Base-by-base conservation (phyloP, 2,329 filamentous ascomycete species). In the Neonectria hederae region DNA sequence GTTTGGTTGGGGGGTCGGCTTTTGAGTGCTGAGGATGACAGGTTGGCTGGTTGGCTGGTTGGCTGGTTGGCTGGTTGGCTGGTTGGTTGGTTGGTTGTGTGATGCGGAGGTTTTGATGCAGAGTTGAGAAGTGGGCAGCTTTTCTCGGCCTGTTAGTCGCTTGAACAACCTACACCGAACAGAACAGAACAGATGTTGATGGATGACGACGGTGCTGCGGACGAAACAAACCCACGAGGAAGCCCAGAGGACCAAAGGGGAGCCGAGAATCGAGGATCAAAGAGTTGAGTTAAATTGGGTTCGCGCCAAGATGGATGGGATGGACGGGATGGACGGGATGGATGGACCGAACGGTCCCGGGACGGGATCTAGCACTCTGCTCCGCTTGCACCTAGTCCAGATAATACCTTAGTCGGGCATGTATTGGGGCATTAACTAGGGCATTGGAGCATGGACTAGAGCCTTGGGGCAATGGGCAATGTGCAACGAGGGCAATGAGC, bases 241-340 rank as follows among this genome's bases (percentile, higher is more conserved):
- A 49, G 35, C n/a, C 19, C 24, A 19, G n/a, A 30, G 13, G 19
- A 28, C 5, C 28, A 13, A 49, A 40, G n/a, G 43, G 46, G 54
- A 19, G 38, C 38, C 19, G 32, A 38, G 30, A 30, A 54, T 42
- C 46, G 19, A 42, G 35, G 54, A 54, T 51, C 55, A 52, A 30
- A 43, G 51, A 63, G 55, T 38, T 55, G 42, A 45, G 40, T 51
- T 38, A 49, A 49, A 54, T 63, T 59, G 52, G 61, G 61, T 63
- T 59, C 35, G 53, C 55, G 61, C 51, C 61, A 59, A 54, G 24
- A 46, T 53, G 54, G 19, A 26, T 26, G 26, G 26, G 3, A 28
- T 28, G 28, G 9, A 28, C 10, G 28, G 28, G 9, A 10, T 28
- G 26, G 6, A 8, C 7, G 7, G 8, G 28, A 26, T 26, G 26